These are phyloP conservation scores for Haplosporangium sp. DNA, from an alignment of 371 early-diverging fungal genomes.

Conservation along the genomic window DNA sequence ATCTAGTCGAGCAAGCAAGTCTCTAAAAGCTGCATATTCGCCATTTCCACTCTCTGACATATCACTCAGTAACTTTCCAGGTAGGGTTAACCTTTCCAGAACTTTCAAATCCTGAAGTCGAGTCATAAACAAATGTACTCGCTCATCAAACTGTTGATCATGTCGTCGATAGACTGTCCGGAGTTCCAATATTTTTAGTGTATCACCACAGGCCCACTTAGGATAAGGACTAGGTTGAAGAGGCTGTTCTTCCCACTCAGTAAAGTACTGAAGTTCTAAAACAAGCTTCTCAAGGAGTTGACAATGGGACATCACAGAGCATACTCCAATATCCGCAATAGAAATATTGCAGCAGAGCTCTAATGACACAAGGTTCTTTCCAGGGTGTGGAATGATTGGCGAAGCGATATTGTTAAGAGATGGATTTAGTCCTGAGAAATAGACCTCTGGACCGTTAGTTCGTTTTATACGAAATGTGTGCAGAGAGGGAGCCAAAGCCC, in stretches of 20 bases:
- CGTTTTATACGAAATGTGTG: constrained; percentile 6
- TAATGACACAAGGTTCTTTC: constrained; percentile 26
- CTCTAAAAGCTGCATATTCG: constrained; percentile 17
- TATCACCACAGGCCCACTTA: constrained; percentile 21
- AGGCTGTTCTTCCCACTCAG: constrained; percentile 5
- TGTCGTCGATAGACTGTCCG: constrained; percentile 10
- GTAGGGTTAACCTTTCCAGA: constrained; percentile 14
- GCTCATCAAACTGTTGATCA: constrained; percentile 21
- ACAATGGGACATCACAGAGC: constrained; percentile 29
- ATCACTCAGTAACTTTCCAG: constrained; percentile 26
- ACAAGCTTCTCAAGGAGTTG: constrained; percentile 18
- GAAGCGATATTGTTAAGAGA: background rate
- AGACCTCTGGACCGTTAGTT: background rate
- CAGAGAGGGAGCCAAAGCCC: constrained; percentile 20
- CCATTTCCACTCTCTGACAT: constrained; percentile 26
- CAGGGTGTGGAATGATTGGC: background rate
- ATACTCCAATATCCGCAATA: constrained; percentile 10
- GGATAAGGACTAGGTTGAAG: constrained; percentile 1
- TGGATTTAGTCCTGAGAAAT: background rate
- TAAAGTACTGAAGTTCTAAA: constrained; percentile 24
- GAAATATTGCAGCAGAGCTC: constrained; percentile 11
- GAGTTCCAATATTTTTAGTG: constrained; percentile 23
- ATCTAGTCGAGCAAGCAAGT: constrained; percentile 19
- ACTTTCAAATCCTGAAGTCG: constrained; percentile 24
- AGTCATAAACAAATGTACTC: constrained; percentile 25